Conservation (phyloP, 2,329 filamentous ascomycete genomes). For the Cryphonectria carpinicola region DNA sequence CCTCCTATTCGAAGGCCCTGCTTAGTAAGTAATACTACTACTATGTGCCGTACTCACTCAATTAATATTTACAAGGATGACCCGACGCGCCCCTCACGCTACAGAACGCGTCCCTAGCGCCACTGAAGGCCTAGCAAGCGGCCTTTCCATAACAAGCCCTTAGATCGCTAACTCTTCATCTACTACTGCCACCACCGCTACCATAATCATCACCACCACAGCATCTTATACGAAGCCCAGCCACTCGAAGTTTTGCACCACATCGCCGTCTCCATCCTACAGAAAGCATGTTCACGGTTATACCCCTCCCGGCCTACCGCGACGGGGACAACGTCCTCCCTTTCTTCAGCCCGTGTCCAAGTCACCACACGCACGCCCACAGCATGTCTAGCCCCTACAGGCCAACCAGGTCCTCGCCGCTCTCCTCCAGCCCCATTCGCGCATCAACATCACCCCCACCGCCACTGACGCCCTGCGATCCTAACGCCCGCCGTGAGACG, state of each 20-base stretch:
- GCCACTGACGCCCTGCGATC: conserved; percentile 48
- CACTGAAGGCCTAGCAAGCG: too few relatives aligned
- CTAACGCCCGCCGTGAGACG: conserved; percentile 47
- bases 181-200: not conserved
- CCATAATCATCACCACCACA: not conserved
- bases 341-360: not conserved
- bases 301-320: conserved; percentile 48
- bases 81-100: conserved; percentile 6
- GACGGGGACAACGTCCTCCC: conserved; percentile 34
- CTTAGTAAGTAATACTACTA: conserved; percentile 2
- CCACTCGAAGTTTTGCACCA: not conserved
- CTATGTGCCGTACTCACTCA: not conserved
- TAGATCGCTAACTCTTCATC: not conserved
- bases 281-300: conserved; percentile 40
- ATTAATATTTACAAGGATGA: not conserved
- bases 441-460: conserved; percentile 47
- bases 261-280: not conserved
- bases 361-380: conserved; percentile 36
- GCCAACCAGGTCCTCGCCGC: conserved; percentile 57
- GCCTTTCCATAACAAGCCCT: not conserved
- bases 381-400: conserved; percentile 40
- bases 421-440: conserved; percentile 59
- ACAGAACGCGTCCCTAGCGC: conserved; percentile 8
- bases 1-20: not conserved
- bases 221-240: not conserved